Evolutionary conservation across 345 rosid species (phyloP), one percentile per base, ranked within the genome.

Genomic region (Melastoma malabathricum): DNA sequence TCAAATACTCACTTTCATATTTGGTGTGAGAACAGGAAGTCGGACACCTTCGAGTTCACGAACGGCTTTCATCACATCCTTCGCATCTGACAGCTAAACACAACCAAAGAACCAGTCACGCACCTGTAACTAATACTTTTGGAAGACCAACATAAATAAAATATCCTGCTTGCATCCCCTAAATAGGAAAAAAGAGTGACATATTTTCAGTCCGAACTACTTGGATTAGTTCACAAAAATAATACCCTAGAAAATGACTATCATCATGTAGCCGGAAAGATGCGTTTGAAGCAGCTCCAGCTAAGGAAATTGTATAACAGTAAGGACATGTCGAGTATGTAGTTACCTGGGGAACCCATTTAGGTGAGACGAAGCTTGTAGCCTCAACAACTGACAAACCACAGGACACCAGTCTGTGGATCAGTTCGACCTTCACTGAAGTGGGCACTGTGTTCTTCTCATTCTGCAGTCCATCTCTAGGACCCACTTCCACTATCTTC

Each of bases 401-500:
- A 6, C 71, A 71, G 34, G 81, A 70, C 7, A 74, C 83, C 23
- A 83, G 62, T 65, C 71, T 74, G 43, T 47, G 68, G 50, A 83
- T 80, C 77, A 83, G 55, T 67, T 78, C 83, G 55, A 83, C 60
- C 74, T 83, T 80, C 14, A 75, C 51, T 25, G 61, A 23, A 2
- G 93, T 70, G 43, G 87, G 81, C 13, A 80, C 77, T 44, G 56
- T 68, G 48, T 62, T 67, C 66, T 75, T 80, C 75, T 83, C 87
- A 51, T 80, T 83, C 52, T 80, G 87, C 52, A 80, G 62, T 53
- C 84, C 83, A 67, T 83, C 84, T 55, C 87, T 78, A 0, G 87
- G 83, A 63, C 93, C 93, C 53, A 78, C 93, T 76, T 83, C 93
- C 50, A 80, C 87, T 18, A 83, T 73, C 79, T 80, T 80, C 69